phyloP scores from a whole-genome alignment of 1,139 yeast species.

The Yamadazyma conglobata region DNA sequence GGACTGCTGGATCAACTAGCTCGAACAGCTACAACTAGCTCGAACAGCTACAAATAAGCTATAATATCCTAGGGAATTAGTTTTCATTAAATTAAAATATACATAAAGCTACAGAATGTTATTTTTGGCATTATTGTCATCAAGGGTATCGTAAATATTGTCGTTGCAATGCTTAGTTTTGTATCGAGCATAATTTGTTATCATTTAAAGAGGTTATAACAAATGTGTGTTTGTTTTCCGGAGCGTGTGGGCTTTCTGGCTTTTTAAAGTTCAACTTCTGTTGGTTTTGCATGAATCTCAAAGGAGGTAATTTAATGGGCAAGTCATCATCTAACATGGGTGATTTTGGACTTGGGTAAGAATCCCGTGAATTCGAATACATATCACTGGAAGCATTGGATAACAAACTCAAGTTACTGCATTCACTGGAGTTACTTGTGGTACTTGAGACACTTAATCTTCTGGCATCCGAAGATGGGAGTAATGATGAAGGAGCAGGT shows the following conservation, averaged over 20 bases:
- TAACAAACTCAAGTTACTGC: slow-evolving; percentile 5
- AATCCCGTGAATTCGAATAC: slow-evolving; percentile 3
- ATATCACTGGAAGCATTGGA: slow-evolving; percentile 1
- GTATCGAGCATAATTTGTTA: slow-evolving; percentile 10
- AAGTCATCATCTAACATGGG: slow-evolving; percentile 9
- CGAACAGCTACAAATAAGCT: no score
- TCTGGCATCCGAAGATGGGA: no score
- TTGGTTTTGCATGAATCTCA: slow-evolving; percentile 6
- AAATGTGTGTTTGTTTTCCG: slow-evolving; percentile 3
- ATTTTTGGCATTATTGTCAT: no score
- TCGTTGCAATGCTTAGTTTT: slow-evolving; percentile 9
- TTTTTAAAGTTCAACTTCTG: no score
- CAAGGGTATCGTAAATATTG: no score
- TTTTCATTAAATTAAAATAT: no score
- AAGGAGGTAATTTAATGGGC: slow-evolving; percentile 12
- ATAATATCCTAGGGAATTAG: no score
- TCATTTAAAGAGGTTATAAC: slow-evolving; percentile 14
- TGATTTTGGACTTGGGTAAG: slow-evolving; percentile 13
- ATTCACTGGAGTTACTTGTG: slow-evolving; percentile 6
- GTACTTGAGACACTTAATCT: slow-evolving; percentile 9
- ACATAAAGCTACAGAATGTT: no score
- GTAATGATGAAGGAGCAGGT: not conserved
- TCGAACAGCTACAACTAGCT: no score
- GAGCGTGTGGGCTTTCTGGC: not conserved
- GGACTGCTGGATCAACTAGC: no score